Conservation (phyloP, 768 basidiomycete species). For the Infundibulicybe gibba region DNA sequence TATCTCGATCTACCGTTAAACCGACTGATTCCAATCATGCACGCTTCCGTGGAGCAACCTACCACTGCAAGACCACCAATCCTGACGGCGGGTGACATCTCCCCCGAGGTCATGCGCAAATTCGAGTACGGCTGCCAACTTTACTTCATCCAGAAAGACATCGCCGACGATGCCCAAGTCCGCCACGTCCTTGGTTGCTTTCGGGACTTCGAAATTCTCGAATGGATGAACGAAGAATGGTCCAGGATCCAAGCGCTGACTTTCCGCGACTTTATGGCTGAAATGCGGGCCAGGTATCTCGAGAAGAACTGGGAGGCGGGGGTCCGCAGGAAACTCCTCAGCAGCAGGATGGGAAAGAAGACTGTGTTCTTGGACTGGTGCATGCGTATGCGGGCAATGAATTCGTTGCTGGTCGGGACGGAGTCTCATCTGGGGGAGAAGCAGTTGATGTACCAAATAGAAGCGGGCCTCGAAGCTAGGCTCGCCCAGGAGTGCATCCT, state of each 20-base stretch:
- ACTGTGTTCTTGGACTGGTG: constrained; percentile 13
- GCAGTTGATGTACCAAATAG: constrained; percentile 8
- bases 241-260: background rate
- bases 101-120: background rate
- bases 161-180: background rate
- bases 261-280: background rate
- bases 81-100: background rate
- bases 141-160: background rate
- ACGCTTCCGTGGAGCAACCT: too few species aligned
- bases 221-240: background rate
- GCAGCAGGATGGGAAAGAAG: background rate
- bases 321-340: constrained; percentile 1
- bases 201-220: background rate
- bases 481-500: constrained; percentile 4
- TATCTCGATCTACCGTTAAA: too few species aligned
- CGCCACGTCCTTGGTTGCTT: background rate
- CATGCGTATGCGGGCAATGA: constrained; percentile 5
- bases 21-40: too few species aligned
- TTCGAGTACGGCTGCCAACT: background rate
- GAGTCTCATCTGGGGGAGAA: constrained; percentile 7
- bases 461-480: constrained; percentile 9
- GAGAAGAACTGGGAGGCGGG: constrained; percentile 10
- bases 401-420: constrained; percentile 9
- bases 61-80: background rate
- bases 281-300: constrained; percentile 3